Evolutionary conservation across 352 stramenopile species (phyloP), one percentile per base, ranked within the genome.

Genomic region (Globisporangium echinulatum): DNA sequence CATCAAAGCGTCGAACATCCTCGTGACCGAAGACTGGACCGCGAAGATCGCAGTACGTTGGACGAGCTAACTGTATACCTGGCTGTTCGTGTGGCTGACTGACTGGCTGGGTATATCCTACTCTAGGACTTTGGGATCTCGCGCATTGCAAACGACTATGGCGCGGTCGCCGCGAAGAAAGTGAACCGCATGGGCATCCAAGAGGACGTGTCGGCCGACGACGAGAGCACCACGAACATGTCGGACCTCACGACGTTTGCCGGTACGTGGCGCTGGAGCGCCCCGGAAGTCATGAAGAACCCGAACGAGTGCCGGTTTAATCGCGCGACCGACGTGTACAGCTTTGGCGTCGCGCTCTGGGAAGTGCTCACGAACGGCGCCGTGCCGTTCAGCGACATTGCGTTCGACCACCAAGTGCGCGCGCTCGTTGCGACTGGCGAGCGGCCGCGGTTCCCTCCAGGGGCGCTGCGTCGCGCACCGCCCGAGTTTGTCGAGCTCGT

Each of bases 211-310:
- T 37, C 19, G 7, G 59, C 55, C 17, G 7, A 13, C 40, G 40
- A 44, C 40, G 11, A 13, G 7, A 44, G 40, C 40, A 40, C 47
- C 40, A 59, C 71, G 17, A 57, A 70, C n/a, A 76, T 72, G 6
- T 66, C 71, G 52, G 59, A 84, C 25, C 64, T 77, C 52, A 90
- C 80, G 44, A 87, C 75, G 11, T 90, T 88, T 46, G 80, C 80
- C 48, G 77, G 80, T 43, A 90, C 80, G 0, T 90, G 80, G 80
- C 80, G 77, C 36, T 90, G 80, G 77, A 90, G 86, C 57, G 77
- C 80, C 11, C 80, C 80, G 0, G 80, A 90, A 49, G 77, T 90
- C 52, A 87, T 90, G 77, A 68, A 67, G 43, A 79, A 90, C 64
- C 77, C 80, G 42, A 81, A 81, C 60, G 69, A 85, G 49, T 85